Percentiles rank a stretch among this genome's conserved stretches.
These are phyloP conservation scores for Hirsutella rhossiliensis DNA, from an alignment of 2,329 filamentous ascomycete species.

Conservation along the genomic window DNA sequence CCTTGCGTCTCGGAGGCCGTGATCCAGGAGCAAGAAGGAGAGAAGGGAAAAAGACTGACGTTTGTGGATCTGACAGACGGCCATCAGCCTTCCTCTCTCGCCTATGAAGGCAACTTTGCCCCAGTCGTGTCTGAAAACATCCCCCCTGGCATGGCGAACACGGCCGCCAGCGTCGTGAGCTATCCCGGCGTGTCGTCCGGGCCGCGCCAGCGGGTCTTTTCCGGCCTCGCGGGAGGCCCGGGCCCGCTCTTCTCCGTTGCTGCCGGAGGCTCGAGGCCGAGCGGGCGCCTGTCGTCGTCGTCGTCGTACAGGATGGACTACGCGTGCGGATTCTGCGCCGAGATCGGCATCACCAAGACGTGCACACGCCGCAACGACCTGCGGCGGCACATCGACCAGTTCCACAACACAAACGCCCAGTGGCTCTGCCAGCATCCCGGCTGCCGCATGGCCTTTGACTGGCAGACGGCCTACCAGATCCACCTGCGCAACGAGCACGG, in stretches of 20 bases:
- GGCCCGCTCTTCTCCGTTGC: neutral
- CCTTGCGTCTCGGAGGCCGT: neutral
- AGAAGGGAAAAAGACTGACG: neutral
- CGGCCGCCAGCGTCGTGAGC: neutral
- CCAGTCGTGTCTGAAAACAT: neutral
- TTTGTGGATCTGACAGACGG: neutral
- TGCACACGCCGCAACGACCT: slow-evolving; percentile 35
- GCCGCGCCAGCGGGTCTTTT: neutral
- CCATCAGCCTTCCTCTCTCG: neutral
- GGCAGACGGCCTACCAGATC: slow-evolving; percentile 33
- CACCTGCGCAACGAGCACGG: slow-evolving; percentile 32
- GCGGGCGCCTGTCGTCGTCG: neutral
- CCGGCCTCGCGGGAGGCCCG: neutral
- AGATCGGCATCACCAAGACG: slow-evolving; percentile 26
- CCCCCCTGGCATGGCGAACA: neutral
- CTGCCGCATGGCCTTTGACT: slow-evolving; percentile 33
- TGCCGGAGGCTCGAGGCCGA: neutral
- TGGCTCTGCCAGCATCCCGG: slow-evolving; percentile 32
- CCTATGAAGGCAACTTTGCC: neutral
- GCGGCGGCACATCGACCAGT: slow-evolving; percentile 35
- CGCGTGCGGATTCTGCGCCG: slow-evolving; percentile 20
- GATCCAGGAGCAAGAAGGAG: neutral
- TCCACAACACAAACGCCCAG: slow-evolving; percentile 33
- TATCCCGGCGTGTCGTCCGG: neutral
- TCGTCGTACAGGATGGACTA: slow-evolving; percentile 9